Percentiles rank a stretch among this genome's conserved stretches.
phyloP scores from a whole-genome alignment of 2,329 filamentous ascomycete species.

The Penicillium digitatum region DNA sequence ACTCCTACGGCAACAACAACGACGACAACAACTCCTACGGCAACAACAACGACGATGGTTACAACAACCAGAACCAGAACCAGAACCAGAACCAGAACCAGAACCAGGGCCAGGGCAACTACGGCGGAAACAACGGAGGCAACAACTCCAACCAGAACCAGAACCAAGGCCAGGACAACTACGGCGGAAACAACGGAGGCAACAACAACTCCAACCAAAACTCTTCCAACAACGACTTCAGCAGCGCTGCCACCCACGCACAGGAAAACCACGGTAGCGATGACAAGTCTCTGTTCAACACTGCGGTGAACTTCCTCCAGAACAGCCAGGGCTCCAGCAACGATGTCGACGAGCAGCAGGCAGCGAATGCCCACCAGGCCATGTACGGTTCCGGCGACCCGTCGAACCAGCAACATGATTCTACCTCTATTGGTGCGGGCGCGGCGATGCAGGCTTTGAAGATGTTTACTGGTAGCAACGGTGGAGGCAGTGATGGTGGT shows the following conservation, averaged over 20 bases:
- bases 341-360: constrained; percentile 60
- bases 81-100: background rate
- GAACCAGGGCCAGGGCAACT: background rate
- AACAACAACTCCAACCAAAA: constrained; percentile 10
- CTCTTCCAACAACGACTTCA: constrained; percentile 49
- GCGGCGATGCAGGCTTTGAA: constrained; percentile 59
- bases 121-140: constrained; percentile 3
- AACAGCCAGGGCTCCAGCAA: constrained; percentile 46
- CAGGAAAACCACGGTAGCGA: constrained; percentile 50
- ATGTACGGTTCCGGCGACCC: constrained; percentile 56
- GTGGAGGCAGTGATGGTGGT: constrained; percentile 32
- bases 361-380: constrained; percentile 70
- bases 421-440: constrained; percentile 41
- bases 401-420: constrained; percentile 43
- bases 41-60: background rate
- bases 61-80: background rate
- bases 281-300: constrained; percentile 54
- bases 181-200: constrained; percentile 4
- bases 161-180: background rate
- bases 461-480: constrained; percentile 63
- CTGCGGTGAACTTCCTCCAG: constrained; percentile 52
- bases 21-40: constrained; percentile 8
- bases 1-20: background rate
- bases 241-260: constrained; percentile 54
- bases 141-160: background rate